Evolutionary conservation across 768 basidiomycete species (phyloP).

Genomic region (Suillus occidentalis): DNA sequence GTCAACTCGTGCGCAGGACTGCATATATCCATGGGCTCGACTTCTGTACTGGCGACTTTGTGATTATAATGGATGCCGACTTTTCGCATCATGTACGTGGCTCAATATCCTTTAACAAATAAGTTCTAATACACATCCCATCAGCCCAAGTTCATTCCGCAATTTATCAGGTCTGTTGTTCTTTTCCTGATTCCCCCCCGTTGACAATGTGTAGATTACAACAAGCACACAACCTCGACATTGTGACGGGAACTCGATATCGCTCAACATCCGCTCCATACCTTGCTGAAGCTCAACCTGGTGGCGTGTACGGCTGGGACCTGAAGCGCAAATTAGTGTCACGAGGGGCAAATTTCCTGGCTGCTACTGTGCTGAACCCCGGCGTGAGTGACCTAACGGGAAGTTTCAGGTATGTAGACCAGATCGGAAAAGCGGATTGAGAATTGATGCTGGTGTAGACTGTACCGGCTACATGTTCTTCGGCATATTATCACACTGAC

Average conservation of each 20-base stretch:
- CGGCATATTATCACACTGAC: constrained; percentile 83
- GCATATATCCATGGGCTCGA: constrained; percentile 92
- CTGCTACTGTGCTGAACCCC: constrained; percentile 79
- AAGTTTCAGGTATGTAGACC: constrained; percentile 71
- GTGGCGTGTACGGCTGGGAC: constrained; percentile 93
- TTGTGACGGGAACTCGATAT: constrained; percentile 92
- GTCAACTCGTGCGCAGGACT: constrained; percentile 51
- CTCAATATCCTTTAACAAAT: neutral
- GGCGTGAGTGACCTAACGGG: constrained; percentile 91
- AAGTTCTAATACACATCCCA: neutral
- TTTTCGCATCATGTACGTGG: constrained; percentile 89
- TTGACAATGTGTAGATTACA: constrained; percentile 55
- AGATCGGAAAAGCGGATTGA: constrained; percentile 1
- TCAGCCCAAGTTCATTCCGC: constrained; percentile 93
- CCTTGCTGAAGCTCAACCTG: constrained; percentile 61
- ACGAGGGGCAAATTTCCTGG: constrained; percentile 87
- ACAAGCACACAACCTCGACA: constrained; percentile 83
- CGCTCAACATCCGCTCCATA: constrained; percentile 59
- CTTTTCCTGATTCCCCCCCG: neutral
- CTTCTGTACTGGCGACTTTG: constrained; percentile 88
- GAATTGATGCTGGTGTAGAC: constrained; percentile 35
- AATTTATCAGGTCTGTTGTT: constrained; percentile 72
- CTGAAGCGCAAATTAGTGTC: constrained; percentile 86
- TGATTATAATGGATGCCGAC: constrained; percentile 97
- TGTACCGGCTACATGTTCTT: constrained; percentile 77